phyloP scores from a whole-genome alignment of 306 rosid species.

The Cicer chorassanicum region DNA sequence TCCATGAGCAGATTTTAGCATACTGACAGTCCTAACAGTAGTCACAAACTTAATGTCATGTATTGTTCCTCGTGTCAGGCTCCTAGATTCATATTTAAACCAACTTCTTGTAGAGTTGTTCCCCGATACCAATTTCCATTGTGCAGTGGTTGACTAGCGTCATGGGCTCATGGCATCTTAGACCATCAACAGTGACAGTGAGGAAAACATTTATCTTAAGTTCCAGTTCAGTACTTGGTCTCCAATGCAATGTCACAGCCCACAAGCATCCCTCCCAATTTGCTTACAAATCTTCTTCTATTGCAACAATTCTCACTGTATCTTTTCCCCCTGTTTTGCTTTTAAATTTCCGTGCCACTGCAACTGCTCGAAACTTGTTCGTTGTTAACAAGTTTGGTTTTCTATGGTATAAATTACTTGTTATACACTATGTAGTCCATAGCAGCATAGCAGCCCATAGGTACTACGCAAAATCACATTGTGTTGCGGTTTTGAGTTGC shows the following conservation, averaged over 20 bases:
- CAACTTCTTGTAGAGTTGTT: too few species aligned
- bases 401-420: background rate
- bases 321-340: background rate
- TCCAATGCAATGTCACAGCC: background rate
- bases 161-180: background rate
- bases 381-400: background rate
- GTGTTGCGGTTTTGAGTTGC: background rate
- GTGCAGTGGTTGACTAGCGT: background rate
- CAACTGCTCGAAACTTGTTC: background rate
- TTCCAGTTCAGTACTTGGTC: background rate
- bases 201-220: background rate
- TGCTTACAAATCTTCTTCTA: background rate
- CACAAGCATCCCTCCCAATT: background rate
- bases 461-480: background rate
- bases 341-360: background rate
- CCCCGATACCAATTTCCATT: too few species aligned
- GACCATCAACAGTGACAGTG: background rate
- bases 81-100: too few species aligned
- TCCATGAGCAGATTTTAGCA: too few species aligned
- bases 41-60: too few species aligned
- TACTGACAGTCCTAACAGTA: too few species aligned
- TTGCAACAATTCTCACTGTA: background rate
- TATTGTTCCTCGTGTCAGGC: too few species aligned
- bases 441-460: background rate
- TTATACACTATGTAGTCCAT: background rate